Conservation (phyloP, 495 filamentous ascomycete genomes). For the Penicillium egyptiacum region DNA sequence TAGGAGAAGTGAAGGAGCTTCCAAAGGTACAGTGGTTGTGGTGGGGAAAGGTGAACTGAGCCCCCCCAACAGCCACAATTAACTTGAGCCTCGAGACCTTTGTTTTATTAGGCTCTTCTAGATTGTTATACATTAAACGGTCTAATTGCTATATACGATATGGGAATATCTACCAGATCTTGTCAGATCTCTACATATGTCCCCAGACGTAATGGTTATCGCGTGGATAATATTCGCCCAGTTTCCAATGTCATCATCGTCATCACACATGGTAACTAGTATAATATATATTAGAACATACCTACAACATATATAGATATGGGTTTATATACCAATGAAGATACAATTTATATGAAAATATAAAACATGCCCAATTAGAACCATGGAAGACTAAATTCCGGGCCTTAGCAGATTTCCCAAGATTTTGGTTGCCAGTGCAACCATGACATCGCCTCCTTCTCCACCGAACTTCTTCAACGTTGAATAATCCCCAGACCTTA, state of each 20-base stretch:
- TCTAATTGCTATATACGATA: background rate
- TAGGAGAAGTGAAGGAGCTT: constrained; percentile 10
- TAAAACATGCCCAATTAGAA: background rate
- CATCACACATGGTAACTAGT: constrained; percentile 7
- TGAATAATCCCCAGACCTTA: background rate
- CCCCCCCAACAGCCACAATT: constrained; percentile 1
- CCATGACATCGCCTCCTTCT: constrained; percentile 11
- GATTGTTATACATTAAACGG: background rate
- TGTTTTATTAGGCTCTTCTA: background rate
- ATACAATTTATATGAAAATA: too few relatives aligned
- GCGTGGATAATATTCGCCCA: background rate
- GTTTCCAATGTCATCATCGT: constrained; percentile 13
- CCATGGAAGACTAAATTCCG: constrained; percentile 9
- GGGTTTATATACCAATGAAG: too few relatives aligned
- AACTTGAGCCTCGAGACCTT: constrained; percentile 3
- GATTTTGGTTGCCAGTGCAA: constrained; percentile 34
- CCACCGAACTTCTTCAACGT: background rate
- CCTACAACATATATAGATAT: too few relatives aligned
- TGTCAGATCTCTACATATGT: background rate
- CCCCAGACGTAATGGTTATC: background rate
- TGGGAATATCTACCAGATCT: background rate
- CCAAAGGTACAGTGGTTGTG: background rate
- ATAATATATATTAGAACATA: too few relatives aligned
- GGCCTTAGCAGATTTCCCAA: background rate
- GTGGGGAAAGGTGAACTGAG: constrained; percentile 14